phyloP scores from a whole-genome alignment of 176 grass and related monocot genomes.

The Aegilops tauschii region DNA sequence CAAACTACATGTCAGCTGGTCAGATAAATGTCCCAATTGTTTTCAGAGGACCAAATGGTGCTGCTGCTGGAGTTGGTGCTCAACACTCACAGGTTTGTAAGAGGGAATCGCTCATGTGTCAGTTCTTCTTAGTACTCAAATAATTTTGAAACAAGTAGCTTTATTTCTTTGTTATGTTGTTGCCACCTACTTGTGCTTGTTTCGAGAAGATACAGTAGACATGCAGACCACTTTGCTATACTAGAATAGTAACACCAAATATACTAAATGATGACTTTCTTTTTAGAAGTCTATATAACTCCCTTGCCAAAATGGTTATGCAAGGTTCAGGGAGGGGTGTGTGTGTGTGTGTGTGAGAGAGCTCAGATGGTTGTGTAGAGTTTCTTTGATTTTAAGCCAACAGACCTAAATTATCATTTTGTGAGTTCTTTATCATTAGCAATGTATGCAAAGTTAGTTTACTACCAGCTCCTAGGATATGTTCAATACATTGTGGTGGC shows the following conservation, averaged over 20 bases:
- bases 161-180: neutral
- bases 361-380: neutral
- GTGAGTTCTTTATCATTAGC: neutral
- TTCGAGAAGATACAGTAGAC: neutral
- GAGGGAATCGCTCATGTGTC: neutral
- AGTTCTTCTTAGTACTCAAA: neutral
- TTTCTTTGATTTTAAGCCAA: neutral
- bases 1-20: constrained; percentile 97
- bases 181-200: neutral
- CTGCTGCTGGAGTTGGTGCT: constrained; percentile 95
- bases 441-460: neutral
- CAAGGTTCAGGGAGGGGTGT: neutral
- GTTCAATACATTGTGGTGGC: neutral
- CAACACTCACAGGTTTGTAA: constrained; percentile 90
- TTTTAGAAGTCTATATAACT: neutral
- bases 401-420: neutral
- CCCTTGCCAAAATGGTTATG: neutral
- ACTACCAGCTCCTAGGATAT: neutral
- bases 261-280: neutral
- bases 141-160: neutral
- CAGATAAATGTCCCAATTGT: constrained; percentile 88
- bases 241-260: neutral
- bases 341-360: neutral
- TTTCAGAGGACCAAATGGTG: constrained; percentile 95
- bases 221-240: neutral